A percentile compares a stretch with the other conserved stretches of the same genome.
Conservation (phyloP, 2,329 filamentous ascomycete species). For the Claviceps africana region DNA sequence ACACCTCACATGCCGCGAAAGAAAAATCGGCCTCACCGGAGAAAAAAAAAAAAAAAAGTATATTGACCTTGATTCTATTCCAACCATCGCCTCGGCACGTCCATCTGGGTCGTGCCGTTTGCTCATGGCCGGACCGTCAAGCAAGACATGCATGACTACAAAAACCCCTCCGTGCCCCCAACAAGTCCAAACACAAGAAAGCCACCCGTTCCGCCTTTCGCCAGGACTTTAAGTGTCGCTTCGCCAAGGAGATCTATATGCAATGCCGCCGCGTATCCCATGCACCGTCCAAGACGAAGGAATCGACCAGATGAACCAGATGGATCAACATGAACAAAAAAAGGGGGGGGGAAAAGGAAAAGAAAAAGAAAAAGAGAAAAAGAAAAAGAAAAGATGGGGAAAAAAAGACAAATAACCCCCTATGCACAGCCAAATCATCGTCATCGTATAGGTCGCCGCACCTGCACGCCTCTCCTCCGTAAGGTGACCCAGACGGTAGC, state of each 20-base stretch:
- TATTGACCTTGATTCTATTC: too few relatives aligned
- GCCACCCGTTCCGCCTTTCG: background rate
- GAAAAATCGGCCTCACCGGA: too few relatives aligned
- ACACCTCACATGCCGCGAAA: too few relatives aligned
- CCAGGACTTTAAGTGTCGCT: background rate
- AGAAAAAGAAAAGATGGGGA: background rate
- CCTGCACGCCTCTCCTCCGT: too few relatives aligned
- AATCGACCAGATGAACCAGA: background rate
- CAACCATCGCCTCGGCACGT: too few relatives aligned
- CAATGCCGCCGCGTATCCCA: background rate
- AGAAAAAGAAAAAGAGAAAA: background rate
- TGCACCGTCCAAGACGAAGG: background rate
- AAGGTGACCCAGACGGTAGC: too few relatives aligned
- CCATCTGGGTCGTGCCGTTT: too few relatives aligned
- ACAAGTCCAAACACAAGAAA: background rate
- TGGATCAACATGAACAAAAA: background rate
- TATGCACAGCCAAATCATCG: background rate
- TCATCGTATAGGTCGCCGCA: background rate
- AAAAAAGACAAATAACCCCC: background rate
- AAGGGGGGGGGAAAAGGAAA: background rate
- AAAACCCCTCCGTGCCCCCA: too few relatives aligned
- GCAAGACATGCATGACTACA: too few relatives aligned
- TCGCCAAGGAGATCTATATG: background rate
- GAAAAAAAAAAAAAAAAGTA: too few relatives aligned
- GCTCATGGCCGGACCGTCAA: too few relatives aligned